Evolutionary conservation across 2,329 filamentous ascomycete genomes (phyloP), one percentile per base, ranked within the genome.

Genomic region (Trichoderma hamatum): DNA sequence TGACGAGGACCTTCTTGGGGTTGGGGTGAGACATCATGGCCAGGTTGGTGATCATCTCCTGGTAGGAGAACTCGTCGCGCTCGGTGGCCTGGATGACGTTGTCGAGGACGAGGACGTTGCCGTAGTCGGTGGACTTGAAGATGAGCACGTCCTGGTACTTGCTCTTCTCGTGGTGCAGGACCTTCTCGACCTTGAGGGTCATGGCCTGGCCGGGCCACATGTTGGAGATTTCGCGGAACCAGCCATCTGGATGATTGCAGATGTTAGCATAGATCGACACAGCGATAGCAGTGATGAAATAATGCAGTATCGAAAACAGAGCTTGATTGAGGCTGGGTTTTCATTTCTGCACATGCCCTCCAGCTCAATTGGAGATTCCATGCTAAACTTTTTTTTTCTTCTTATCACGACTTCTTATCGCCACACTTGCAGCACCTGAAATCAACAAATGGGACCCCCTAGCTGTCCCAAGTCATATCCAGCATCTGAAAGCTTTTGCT

Each of bases 181-280:
- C 90, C 86, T 97, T 93, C 82, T 99, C 95, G 83, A 99, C 96
- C 84, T 92, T 94, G 80, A 97, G 91, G 75, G 92, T 97, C 95
- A 98, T 98, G 81, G 96, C 96, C 86, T 98, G 96, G 81, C 96
- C 88, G 72, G 96, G 95, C 96, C 96, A 99, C 95, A 99, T 98
- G 80, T 96, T 86, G 76, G 92, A 97, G 84, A 97, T 94, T 86
- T 99, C 96, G 82, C 94, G 92, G 91, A 99, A 99, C 96, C 96
- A 99, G 85, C 95, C 96, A 97, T 98, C 96, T 97, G 24, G 28
- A 13, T 26, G 28, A 14, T n/a, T 26, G 16, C 26, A 59, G n/a
- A 16, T 49, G 54, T 67, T 28, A 67, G 64, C 36, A 66, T n/a
- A 7, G 14, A 16, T n/a, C 7, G 7, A 19, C 13, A 6, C 9